Evolutionary conservation across 192 early-diverging fungal species (phyloP).

Genomic region (Backusella westeae): DNA sequence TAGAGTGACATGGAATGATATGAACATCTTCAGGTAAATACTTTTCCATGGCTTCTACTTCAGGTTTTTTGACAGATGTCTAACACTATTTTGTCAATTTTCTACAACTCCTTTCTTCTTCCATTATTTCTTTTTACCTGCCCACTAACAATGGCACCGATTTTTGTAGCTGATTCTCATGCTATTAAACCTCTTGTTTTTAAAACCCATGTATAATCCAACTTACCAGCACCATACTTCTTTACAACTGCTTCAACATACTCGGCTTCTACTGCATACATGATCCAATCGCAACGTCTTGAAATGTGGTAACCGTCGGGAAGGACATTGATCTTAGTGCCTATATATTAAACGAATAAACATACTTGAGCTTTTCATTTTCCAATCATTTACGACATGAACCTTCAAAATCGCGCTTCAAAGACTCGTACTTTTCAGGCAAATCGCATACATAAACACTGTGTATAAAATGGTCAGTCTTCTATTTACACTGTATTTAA

Average conservation of each 20-base stretch:
- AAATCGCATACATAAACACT: conserved; percentile 90
- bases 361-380: background rate
- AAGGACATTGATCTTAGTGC: conserved; percentile 57
- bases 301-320: conserved; percentile 84
- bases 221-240: conserved; percentile 79
- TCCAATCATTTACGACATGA: background rate
- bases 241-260: conserved; percentile 77
- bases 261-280: conserved; percentile 95
- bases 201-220: background rate
- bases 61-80: conserved; percentile 95
- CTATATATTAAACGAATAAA: conserved; percentile 20
- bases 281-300: conserved; percentile 81
- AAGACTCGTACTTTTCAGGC: conserved; percentile 67
- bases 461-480: background rate
- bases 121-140: conserved; percentile 48
- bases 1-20: conserved; percentile 92
- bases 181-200: background rate
- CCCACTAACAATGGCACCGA: conserved; percentile 86
- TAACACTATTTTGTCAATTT: conserved; percentile 20
- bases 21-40: conserved; percentile 88
- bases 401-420: conserved; percentile 60
- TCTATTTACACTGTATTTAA: background rate
- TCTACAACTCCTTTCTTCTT: background rate
- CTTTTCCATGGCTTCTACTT: conserved; percentile 87
- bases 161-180: conserved; percentile 65